Conservation (phyloP, 2,329 filamentous ascomycete species). For the Ambrosiella beaveri region DNA sequence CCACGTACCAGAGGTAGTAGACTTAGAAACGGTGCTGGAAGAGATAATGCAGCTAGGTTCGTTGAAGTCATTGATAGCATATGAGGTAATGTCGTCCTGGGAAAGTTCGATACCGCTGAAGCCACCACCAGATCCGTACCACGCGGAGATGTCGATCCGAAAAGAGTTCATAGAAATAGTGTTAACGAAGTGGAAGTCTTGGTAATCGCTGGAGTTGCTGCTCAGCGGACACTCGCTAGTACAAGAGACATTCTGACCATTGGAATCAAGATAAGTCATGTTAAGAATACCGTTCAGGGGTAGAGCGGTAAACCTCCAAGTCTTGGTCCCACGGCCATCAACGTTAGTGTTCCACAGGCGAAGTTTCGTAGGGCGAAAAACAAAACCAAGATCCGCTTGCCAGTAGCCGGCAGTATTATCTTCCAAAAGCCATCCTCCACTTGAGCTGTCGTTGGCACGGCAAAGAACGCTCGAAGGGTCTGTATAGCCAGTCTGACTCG, state of each 20-base stretch:
- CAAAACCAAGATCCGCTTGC: slow-evolving; percentile 67
- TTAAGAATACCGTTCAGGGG: slow-evolving; percentile 92
- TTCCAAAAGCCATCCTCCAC: slow-evolving; percentile 60
- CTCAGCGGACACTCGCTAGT: slow-evolving; percentile 75
- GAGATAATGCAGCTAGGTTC: slow-evolving; percentile 60
- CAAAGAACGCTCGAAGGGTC: slow-evolving; percentile 74
- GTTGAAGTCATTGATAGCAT: slow-evolving; percentile 76
- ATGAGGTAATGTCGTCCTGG: slow-evolving; percentile 68
- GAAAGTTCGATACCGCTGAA: slow-evolving; percentile 75
- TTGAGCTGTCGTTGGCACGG: slow-evolving; percentile 46
- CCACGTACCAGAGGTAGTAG: slow-evolving; percentile 63
- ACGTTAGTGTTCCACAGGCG: slow-evolving; percentile 75
- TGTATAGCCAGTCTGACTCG: slow-evolving; percentile 44
- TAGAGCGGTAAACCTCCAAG: slow-evolving; percentile 70
- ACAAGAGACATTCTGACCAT: slow-evolving; percentile 50
- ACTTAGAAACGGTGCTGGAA: slow-evolving; percentile 37
- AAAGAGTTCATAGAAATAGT: slow-evolving; percentile 74
- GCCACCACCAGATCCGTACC: slow-evolving; percentile 74
- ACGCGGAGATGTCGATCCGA: slow-evolving; percentile 68
- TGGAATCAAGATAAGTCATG: slow-evolving; percentile 71
- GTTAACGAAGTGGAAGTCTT: slow-evolving; percentile 89
- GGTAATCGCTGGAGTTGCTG: slow-evolving; percentile 48
- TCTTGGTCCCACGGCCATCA: slow-evolving; percentile 71
- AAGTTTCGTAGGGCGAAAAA: slow-evolving; percentile 72
- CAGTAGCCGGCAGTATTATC: slow-evolving; percentile 65